Evolutionary conservation across 495 filamentous ascomycete species (phyloP).

Genomic region (Tetracladium setigerum): DNA sequence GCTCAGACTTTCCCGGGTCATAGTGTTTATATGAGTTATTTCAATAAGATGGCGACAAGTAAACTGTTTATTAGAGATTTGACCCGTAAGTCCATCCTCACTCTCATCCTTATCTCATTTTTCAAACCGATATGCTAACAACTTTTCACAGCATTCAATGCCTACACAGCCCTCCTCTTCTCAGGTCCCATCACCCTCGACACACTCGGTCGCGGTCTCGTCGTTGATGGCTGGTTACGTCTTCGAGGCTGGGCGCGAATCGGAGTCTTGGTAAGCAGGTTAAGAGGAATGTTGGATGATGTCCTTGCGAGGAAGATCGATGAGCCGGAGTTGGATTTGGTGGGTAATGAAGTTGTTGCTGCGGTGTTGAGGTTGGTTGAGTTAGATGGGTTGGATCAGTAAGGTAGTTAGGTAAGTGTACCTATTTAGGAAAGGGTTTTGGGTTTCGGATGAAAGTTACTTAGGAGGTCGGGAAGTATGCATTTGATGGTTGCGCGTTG

Average conservation of each 20-base stretch:
- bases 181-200: conserved; percentile 77
- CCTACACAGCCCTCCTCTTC: conserved; percentile 87
- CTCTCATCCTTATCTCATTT: conserved; percentile 1
- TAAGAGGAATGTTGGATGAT: conserved; percentile 81
- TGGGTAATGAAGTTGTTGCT: conserved; percentile 61
- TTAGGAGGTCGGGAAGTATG: too few species aligned
- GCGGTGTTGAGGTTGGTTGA: conserved; percentile 74
- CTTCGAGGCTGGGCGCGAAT: conserved; percentile 92
- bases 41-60: conserved; percentile 81
- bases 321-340: conserved; percentile 54
- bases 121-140: conserved; percentile 10
- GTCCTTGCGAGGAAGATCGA: conserved; percentile 72
- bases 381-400: conserved; percentile 77
- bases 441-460: too few species aligned
- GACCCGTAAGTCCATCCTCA: conserved; percentile 58
- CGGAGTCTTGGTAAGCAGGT: conserved; percentile 76
- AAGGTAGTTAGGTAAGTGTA: background rate
- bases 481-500: too few species aligned
- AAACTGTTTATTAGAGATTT: conserved; percentile 84
- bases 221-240: conserved; percentile 90
- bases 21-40: conserved; percentile 72
- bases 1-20: conserved; percentile 64
- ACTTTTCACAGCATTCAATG: conserved; percentile 64
- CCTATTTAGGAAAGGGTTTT: too few species aligned
- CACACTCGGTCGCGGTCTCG: conserved; percentile 75